These are phyloP conservation scores for Kingdonia uniflora DNA, from an alignment of 164 flowering plant genomes.

Conservation along the genomic window DNA sequence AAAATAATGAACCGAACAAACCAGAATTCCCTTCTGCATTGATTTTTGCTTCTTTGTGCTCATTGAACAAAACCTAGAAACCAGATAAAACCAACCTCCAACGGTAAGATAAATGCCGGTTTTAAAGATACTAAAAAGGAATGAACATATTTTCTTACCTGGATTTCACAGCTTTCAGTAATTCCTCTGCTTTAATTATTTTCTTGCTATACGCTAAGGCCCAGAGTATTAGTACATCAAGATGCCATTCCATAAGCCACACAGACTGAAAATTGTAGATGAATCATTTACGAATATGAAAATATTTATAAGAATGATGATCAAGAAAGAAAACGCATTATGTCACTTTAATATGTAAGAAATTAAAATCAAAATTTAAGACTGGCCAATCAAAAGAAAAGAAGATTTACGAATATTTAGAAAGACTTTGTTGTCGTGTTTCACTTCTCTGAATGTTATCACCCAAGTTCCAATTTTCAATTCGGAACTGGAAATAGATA, in stretches of 20 bases:
- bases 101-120: not conserved
- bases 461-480: no score
- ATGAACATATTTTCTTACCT: constrained; percentile 28
- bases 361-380: no score
- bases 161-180: constrained; percentile 47
- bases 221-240: constrained; percentile 74
- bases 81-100: not conserved
- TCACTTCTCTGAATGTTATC: no score
- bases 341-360: no score
- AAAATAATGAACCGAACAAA: constrained; percentile 23
- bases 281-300: not conserved
- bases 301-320: not conserved
- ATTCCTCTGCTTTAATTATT: constrained; percentile 42
- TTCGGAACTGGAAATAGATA: no score
- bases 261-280: constrained; percentile 23
- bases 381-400: no score
- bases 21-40: constrained; percentile 60
- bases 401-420: no score
- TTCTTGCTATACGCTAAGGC: constrained; percentile 47
- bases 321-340: not conserved
- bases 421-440: no score
- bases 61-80: constrained; percentile 40
- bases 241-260: constrained; percentile 80
- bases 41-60: constrained; percentile 45
- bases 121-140: not conserved